A percentile compares a stretch with the other conserved stretches of the same genome.
phyloP scores from a whole-genome alignment of 768 basidiomycete genomes.

The Mrakia blollopis region DNA sequence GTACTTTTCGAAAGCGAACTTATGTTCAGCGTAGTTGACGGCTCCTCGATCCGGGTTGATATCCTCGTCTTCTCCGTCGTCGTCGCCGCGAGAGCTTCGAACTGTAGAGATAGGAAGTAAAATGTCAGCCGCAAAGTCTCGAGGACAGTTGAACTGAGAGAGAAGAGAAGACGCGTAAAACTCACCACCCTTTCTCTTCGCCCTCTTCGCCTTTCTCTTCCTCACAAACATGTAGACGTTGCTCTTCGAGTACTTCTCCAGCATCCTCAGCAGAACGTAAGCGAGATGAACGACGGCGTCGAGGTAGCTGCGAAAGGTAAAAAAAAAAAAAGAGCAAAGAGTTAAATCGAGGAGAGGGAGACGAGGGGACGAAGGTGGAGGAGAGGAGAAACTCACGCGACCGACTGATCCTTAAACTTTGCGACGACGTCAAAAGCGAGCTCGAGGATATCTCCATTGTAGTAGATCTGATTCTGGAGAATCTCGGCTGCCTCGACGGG shows the following conservation, averaged over 20 bases:
- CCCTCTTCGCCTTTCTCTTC: conserved; percentile 45
- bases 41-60: conserved; percentile 53
- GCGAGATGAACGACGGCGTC: conserved; percentile 78
- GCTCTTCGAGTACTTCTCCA: conserved; percentile 79
- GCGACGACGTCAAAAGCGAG: conserved; percentile 71
- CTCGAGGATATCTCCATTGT: conserved; percentile 91
- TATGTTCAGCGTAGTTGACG: conserved; percentile 66
- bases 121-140: not conserved
- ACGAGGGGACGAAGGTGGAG: not conserved
- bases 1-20: conserved; percentile 87
- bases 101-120: not conserved
- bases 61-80: conserved; percentile 57
- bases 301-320: conserved; percentile 58
- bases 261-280: conserved; percentile 77
- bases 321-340: not conserved
- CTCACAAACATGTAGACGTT: conserved; percentile 69
- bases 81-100: conserved; percentile 45
- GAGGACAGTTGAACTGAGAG: not conserved
- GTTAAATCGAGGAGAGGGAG: not conserved
- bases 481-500: conserved; percentile 71
- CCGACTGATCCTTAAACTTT: conserved; percentile 67
- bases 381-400: conserved; percentile 42
- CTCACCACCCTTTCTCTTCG: conserved; percentile 48
- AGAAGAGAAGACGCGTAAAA: not conserved
- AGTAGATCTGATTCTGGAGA: conserved; percentile 84